A percentile compares a stretch with the other conserved stretches of the same genome.
These are phyloP conservation scores for Metschnikowia proteae DNA, from an alignment of 805 yeast species.

Conservation along the genomic window DNA sequence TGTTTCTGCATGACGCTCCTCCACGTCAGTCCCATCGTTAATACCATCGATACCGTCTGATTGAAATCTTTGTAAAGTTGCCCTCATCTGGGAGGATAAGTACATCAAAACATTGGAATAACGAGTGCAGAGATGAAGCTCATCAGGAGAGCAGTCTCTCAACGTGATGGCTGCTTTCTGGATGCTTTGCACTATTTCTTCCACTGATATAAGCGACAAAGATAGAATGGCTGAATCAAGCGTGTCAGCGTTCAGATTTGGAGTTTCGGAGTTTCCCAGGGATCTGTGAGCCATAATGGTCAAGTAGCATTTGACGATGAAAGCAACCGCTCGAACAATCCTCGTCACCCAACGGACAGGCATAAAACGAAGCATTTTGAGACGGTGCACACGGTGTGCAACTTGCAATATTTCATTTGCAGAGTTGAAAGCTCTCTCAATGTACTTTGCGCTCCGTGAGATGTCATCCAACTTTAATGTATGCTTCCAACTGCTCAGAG, in stretches of 20 bases:
- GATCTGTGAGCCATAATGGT: constrained; percentile 52
- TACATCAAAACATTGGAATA: constrained; percentile 76
- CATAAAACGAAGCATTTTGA: constrained; percentile 65
- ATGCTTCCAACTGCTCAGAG: constrained; percentile 10
- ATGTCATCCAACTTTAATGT: constrained; percentile 62
- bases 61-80: constrained; percentile 31
- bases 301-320: constrained; percentile 79
- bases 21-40: constrained; percentile 1
- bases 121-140: constrained; percentile 75
- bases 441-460: constrained; percentile 68
- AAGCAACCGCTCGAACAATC: constrained; percentile 83
- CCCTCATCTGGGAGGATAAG: constrained; percentile 69
- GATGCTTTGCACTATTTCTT: constrained; percentile 64
- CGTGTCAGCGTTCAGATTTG: constrained; percentile 23
- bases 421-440: constrained; percentile 76
- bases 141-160: constrained; percentile 85
- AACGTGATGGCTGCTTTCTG: constrained; percentile 70
- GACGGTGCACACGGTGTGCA: constrained; percentile 63
- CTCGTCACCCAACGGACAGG: constrained; percentile 93
- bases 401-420: constrained; percentile 76
- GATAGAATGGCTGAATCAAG: constrained; percentile 50
- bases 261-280: constrained; percentile 16
- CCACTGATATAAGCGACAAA: constrained; percentile 62
- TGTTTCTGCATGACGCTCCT: constrained; percentile 12
- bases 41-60: background rate